phyloP scores from a whole-genome alignment of 202 grass and related monocot genomes.

The Carex arenaria region DNA sequence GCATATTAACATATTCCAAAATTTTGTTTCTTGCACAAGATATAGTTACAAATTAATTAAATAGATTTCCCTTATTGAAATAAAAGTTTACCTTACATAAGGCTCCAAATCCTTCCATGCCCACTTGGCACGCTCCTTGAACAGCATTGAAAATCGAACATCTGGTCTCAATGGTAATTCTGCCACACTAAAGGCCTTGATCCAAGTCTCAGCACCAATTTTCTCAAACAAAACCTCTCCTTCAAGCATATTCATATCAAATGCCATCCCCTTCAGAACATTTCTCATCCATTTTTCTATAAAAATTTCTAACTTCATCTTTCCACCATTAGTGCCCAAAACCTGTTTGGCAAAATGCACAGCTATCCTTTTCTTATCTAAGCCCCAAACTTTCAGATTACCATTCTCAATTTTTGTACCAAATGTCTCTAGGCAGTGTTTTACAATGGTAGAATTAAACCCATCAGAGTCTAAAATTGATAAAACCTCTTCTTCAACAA shows the following conservation, averaged over 20 bases:
- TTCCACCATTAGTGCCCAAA: slow-evolving; percentile 38
- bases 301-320: slow-evolving; percentile 75
- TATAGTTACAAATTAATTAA: background rate
- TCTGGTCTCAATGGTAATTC: slow-evolving; percentile 59
- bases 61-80: background rate
- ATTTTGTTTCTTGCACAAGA: background rate
- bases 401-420: slow-evolving; percentile 46
- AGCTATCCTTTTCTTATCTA: slow-evolving; percentile 63
- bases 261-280: slow-evolving; percentile 54
- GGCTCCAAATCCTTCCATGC: slow-evolving; percentile 89
- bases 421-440: slow-evolving; percentile 62
- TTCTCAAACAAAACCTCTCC: slow-evolving; percentile 83
- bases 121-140: slow-evolving; percentile 67
- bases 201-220: slow-evolving; percentile 69
- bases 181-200: slow-evolving; percentile 61
- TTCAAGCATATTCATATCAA: slow-evolving; percentile 79
- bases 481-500: slow-evolving; percentile 56
- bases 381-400: slow-evolving; percentile 36
- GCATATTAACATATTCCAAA: background rate
- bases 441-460: slow-evolving; percentile 47
- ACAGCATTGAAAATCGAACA: slow-evolving; percentile 62
- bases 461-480: slow-evolving; percentile 74
- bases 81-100: slow-evolving; percentile 63
- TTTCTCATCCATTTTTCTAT: slow-evolving; percentile 71
- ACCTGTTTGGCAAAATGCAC: slow-evolving; percentile 56